These are phyloP conservation scores for Prunella vulgaris DNA, from an alignment of 257 asterid species.

Conservation along the genomic window DNA sequence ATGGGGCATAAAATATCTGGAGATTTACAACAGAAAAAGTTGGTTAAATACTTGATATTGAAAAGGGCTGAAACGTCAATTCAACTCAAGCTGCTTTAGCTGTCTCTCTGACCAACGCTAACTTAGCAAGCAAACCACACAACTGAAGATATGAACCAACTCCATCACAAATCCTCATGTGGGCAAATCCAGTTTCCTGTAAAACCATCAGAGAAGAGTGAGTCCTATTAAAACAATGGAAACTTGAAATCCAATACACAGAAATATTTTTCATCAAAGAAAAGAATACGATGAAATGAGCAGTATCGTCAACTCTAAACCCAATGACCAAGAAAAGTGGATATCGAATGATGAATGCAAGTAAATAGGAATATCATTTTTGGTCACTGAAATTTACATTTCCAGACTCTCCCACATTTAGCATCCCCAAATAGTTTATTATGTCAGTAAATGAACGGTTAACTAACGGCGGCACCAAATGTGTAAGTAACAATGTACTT, in stretches of 20 bases:
- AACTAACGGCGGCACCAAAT: too few relatives aligned
- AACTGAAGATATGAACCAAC: constrained; percentile 95
- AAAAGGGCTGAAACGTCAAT: neutral
- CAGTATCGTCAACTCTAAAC: neutral
- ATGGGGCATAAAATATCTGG: neutral
- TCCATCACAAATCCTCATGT: constrained; percentile 97
- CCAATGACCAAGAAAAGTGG: neutral
- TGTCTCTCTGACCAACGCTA: constrained; percentile 64
- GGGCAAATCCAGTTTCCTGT: constrained; percentile 96
- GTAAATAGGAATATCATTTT: too few relatives aligned
- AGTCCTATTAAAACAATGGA: neutral
- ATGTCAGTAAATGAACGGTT: too few relatives aligned
- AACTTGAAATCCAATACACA: neutral
- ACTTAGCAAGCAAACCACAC: constrained; percentile 82
- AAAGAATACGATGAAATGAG: neutral
- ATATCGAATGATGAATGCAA: neutral
- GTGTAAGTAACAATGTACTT: too few relatives aligned
- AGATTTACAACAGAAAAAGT: neutral
- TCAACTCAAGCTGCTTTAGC: constrained; percentile 59
- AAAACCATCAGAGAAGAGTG: constrained; percentile 17
- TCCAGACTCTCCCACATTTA: too few relatives aligned
- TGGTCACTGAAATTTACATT: too few relatives aligned
- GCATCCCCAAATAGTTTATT: too few relatives aligned
- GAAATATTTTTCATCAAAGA: neutral
- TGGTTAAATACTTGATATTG: neutral